Evolutionary conservation across 2,329 filamentous ascomycete genomes (phyloP).

Genomic region (Aspergillus aculeatinus): DNA sequence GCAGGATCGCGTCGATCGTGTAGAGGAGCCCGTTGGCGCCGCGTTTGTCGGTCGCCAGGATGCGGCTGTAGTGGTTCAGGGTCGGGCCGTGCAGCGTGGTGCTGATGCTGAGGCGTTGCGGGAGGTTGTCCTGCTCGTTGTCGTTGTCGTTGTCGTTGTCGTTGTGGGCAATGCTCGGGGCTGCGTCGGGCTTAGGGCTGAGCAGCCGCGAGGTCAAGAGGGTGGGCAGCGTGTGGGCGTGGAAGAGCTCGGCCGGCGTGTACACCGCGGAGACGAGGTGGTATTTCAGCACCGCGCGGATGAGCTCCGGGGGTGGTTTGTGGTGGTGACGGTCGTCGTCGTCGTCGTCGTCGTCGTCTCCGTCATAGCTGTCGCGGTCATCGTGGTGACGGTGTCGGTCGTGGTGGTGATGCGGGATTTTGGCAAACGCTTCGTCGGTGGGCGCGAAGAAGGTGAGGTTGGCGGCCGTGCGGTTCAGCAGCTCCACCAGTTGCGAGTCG

Average conservation of each 20-base stretch:
- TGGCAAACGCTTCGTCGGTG: conserved; percentile 71
- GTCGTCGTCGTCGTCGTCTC: not conserved
- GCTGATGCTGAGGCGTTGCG: conserved; percentile 71
- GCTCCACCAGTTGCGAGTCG: conserved; percentile 67
- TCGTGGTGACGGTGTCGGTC: conserved; percentile 2
- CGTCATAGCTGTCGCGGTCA: not conserved
- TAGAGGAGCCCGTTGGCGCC: conserved; percentile 81
- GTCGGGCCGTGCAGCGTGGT: conserved; percentile 63
- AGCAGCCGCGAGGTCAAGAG: conserved; percentile 59
- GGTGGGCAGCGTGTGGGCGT: conserved; percentile 73
- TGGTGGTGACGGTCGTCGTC: not conserved
- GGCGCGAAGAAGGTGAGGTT: conserved; percentile 84
- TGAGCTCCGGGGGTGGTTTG: conserved; percentile 67
- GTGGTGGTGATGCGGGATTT: conserved; percentile 51
- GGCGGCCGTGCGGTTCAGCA: conserved; percentile 70
- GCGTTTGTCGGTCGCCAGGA: conserved; percentile 51
- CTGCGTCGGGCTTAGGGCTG: conserved; percentile 35
- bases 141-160: not conserved
- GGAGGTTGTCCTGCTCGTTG: conserved; percentile 43
- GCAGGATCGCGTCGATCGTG: conserved; percentile 69
- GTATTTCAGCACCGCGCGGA: conserved; percentile 71
- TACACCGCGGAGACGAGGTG: conserved; percentile 70
- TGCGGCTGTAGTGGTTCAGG: conserved; percentile 73
- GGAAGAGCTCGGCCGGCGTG: conserved; percentile 64
- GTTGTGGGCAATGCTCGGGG: no score